Evolutionary conservation across 2,329 filamentous ascomycete species (phyloP), one percentile per base, ranked within the genome.

Genomic region (Lachnum nothofagi): DNA sequence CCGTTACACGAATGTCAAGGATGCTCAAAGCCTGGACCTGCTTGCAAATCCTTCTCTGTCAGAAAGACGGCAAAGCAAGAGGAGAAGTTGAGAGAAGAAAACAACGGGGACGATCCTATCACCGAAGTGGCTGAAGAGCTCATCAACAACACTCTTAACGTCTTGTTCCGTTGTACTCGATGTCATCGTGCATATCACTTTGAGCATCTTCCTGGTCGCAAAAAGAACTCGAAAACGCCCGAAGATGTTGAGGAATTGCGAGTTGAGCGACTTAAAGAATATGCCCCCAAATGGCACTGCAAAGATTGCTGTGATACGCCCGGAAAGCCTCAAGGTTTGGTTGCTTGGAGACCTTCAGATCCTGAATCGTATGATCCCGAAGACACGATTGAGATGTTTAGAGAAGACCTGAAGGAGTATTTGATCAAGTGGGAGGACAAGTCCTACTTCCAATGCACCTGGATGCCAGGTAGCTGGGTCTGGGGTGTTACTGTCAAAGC

Each of bases 381-480:
- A 2, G 71, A 75, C 44, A 70, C 72, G 1, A 74, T 75, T 41
- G 70, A 80, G 23, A 70, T 78, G 45, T 70, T 88, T n/a, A 67
- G 70, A 9, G 85, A 93, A 61, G 85, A 89, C 46, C 75, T 86
- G n/a, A 91, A 91, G 56, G 89, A 96, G 58, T 98, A 97, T 62
- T 77, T 98, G 2, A 71, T 98, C 59, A 95, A 93, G 64, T 97
- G 91, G 88, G 82, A 86, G 38, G 74, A 75, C 0, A 76, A 80
- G 48, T 95, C 91, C 0, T 94, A 96, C 62, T 85, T 83, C 54
- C 84, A 88, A 56, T 88, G 87, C 45, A 76, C 74, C 5, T 98
- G 94, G 93, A 86, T 89, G 76, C 82, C 89, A 8, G 93, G 91
- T 10, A 77, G 85, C 14, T 98, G 93, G 93, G 78, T 95, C 1